Percentiles rank a stretch among this genome's conserved stretches.
phyloP scores from a whole-genome alignment of 2,329 filamentous ascomycete species.

The Beauveria scarabaeidicola region DNA sequence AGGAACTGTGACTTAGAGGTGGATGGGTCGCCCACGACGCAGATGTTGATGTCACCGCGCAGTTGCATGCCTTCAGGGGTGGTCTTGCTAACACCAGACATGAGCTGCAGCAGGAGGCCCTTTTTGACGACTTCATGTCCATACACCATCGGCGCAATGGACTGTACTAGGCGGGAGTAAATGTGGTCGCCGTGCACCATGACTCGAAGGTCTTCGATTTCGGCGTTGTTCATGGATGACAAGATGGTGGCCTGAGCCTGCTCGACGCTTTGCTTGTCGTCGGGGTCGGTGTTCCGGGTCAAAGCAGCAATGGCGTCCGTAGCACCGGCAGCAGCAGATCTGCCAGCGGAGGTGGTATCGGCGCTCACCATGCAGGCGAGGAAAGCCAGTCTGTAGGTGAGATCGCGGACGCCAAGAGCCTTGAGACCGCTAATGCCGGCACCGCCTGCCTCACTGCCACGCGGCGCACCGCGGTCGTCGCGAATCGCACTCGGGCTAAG shows the following conservation, averaged over 20 bases:
- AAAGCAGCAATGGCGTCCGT: slow-evolving; percentile 79
- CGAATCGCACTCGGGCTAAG: slow-evolving; percentile 73
- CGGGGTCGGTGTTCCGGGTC: slow-evolving; percentile 52
- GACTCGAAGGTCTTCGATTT: slow-evolving; percentile 82
- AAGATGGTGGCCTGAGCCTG: slow-evolving; percentile 82
- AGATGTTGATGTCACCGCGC: slow-evolving; percentile 97
- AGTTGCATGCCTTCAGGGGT: slow-evolving; percentile 93
- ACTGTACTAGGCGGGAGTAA: slow-evolving; percentile 85
- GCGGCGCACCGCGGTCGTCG: slow-evolving; percentile 65
- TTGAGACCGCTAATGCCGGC: slow-evolving; percentile 83
- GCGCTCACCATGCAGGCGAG: slow-evolving; percentile 92
- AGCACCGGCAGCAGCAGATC: slow-evolving; percentile 53
- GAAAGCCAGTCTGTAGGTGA: slow-evolving; percentile 95
- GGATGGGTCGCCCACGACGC: slow-evolving; percentile 92
- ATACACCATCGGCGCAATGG: slow-evolving; percentile 92
- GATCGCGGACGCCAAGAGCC: slow-evolving; percentile 83
- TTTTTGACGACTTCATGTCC: slow-evolving; percentile 98
- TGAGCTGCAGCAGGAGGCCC: slow-evolving; percentile 82
- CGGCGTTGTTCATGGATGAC: slow-evolving; percentile 71
- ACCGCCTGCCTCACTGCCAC: slow-evolving; percentile 73
- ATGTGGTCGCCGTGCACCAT: slow-evolving; percentile 97
- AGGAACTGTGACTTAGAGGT: slow-evolving; percentile 97
- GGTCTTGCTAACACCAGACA: slow-evolving; percentile 89
- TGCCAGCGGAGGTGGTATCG: slow-evolving; percentile 73
- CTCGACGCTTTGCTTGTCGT: slow-evolving; percentile 64